Base-by-base conservation (phyloP, 2,329 filamentous ascomycete genomes). In the Myrmaecium sp. region DNA sequence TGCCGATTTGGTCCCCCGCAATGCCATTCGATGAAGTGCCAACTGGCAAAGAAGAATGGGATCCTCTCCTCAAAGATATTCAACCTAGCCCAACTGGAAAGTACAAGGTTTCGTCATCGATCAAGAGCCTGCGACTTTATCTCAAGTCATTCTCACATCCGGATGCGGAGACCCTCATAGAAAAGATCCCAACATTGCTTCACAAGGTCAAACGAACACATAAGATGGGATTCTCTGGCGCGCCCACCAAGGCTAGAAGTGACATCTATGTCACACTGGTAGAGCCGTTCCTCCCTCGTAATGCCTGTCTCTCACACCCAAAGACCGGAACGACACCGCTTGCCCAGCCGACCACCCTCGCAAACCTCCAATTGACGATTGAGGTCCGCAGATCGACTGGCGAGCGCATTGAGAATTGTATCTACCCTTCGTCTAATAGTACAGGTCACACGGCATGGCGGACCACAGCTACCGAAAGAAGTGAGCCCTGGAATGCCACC, bases 191-290 rank as follows among this genome's bases (percentile, higher is more conserved):
- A 0, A 95, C 86, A 0, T 57, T 91, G 9, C 68, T 98, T 9
- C 76, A 91, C 26, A 74, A 77, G 27, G 69, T 95, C 32, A 64
- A 65, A 30, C 77, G 77, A 48, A 92, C 84, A 1, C 76, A 65
- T 41, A 89, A 89, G 47, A 84, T 95, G 49, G 89, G 84, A 2
- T 95, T 98, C 47, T 81, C 86, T 3, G 84, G 84, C 8, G 84
- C 84, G 2, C 86, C 89, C 0, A 83, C 77, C 0, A 84, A 82
- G 46, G 65, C 78, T 10, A 66, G 91, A 40, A 94, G 83, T 7
- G 91, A 98, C 48, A 95, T 98, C 26, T 98, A 98, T 46, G 53
- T 98, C 23, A 94, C 83, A 0, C 53, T 98, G 25, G 71, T 73
- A 31, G 74, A 82, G 35, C 79, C 82, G 0, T 63, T 74, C n/a